Conservation (phyloP, 208 protist genomes). For the Trypanosomatidae sp. region DNA sequence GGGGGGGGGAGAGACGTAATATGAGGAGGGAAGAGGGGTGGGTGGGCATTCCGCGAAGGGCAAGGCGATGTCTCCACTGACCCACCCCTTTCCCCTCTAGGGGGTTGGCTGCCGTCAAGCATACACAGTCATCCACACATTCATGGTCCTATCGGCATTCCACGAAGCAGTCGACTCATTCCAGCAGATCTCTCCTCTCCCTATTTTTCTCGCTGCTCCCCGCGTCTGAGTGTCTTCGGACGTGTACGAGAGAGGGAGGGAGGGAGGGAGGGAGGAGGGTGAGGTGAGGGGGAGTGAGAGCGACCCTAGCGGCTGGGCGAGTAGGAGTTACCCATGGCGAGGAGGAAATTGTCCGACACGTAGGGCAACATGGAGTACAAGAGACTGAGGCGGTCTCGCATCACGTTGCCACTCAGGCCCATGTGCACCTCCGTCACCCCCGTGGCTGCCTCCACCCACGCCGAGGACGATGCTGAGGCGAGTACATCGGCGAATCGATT, state of each 20-base stretch:
- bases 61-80: neutral
- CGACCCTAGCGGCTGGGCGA: neutral
- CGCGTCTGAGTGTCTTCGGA: neutral
- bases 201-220: neutral
- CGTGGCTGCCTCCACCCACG: conserved; percentile 41
- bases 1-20: neutral
- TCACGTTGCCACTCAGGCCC: conserved; percentile 16
- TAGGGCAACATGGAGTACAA: conserved; percentile 77
- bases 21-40: neutral
- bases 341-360: conserved; percentile 51
- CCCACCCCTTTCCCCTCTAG: neutral
- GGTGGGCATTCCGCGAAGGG: neutral
- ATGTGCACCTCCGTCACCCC: conserved; percentile 34
- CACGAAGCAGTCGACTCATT: neutral
- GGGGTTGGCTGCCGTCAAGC: neutral
- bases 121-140: neutral
- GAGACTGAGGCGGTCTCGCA: conserved; percentile 41
- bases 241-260: neutral
- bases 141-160: neutral
- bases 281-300: neutral
- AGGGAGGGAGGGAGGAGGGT: neutral
- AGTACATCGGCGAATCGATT: conserved; percentile 75
- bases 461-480: conserved; percentile 16
- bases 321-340: conserved; percentile 31
- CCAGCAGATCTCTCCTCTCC: neutral